Evolutionary conservation across 2,329 filamentous ascomycete species (phyloP), one percentile per base, ranked within the genome.

Genomic region (Acrocalymma vagum): DNA sequence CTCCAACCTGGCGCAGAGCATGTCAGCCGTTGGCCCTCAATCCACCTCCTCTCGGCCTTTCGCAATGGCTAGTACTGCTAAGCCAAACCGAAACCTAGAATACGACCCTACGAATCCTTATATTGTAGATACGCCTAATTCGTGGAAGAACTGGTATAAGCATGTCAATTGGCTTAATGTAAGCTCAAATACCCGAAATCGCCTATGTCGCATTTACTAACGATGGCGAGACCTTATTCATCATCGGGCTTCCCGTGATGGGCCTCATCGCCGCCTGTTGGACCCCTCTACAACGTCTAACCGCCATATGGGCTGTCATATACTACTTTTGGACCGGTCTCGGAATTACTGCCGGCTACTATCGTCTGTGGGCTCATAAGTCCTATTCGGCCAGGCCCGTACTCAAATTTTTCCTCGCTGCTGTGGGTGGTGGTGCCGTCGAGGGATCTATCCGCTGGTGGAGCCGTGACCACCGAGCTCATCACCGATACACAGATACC

Each of bases 91-190:
- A n/a, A n/a, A n/a, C n/a, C n/a, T n/a, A n/a, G n/a, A n/a, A n/a
- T n/a, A n/a, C n/a, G n/a, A n/a, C n/a, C n/a, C n/a, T n/a, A n/a
- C n/a, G n/a, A n/a, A n/a, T n/a, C n/a, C n/a, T n/a, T n/a, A n/a
- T n/a, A n/a, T n/a, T n/a, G n/a, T n/a, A n/a, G n/a, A n/a, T n/a
- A n/a, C n/a, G n/a, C n/a, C n/a, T n/a, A n/a, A n/a, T n/a, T n/a
- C n/a, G n/a, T n/a, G n/a, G 71, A 73, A 76, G 54, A 95, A 95
- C 76, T 93, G 88, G 88, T 84, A 91, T 74, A 86, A 90, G 73
- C 90, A 95, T 66, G 81, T 96, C 76, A 90, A 95, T 79, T 95
- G 91, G 90, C 80, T 95, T 54, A 95, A 94, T 72, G n/a, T n/a
- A n/a, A n/a, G n/a, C n/a, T n/a, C n/a, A n/a, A n/a, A n/a, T n/a